Conservation (phyloP, 176 grass and related monocot species). For the Avena eriantha region DNA sequence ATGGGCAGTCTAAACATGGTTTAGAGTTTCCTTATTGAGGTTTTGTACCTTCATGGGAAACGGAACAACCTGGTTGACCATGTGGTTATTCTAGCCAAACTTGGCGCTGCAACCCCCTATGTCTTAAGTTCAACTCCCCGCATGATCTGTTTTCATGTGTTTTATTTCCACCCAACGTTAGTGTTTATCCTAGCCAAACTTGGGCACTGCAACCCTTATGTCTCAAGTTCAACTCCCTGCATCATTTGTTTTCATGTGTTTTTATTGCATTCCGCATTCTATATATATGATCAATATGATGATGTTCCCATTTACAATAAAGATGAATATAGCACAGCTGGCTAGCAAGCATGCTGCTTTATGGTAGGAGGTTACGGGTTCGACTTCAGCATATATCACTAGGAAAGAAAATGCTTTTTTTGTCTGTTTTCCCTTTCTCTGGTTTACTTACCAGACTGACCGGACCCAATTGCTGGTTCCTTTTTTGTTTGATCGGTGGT, state of each 20-base stretch:
- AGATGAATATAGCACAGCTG: background rate
- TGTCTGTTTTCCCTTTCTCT: background rate
- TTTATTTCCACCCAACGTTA: background rate
- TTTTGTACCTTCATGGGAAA: background rate
- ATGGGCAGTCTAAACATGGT: background rate
- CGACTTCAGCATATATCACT: background rate
- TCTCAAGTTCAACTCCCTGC: background rate
- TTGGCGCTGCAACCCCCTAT: background rate
- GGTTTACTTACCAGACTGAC: background rate
- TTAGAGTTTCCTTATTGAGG: background rate
- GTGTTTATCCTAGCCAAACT: background rate
- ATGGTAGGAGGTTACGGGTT: background rate
- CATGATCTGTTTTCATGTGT: background rate
- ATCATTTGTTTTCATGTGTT: slow-evolving; percentile 7
- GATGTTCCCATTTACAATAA: slow-evolving; percentile 3
- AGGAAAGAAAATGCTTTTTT: background rate
- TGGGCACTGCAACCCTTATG: background rate
- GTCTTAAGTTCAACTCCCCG: background rate
- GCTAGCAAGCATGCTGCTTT: background rate
- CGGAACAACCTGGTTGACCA: background rate
- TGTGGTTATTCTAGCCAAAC: background rate
- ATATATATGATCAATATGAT: background rate
- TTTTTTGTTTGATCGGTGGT: background rate
- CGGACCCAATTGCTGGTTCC: background rate
- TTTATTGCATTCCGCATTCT: background rate